Evolutionary conservation across 768 basidiomycete genomes (phyloP), one percentile per base, ranked within the genome.

Genomic region (Mycena galopus): DNA sequence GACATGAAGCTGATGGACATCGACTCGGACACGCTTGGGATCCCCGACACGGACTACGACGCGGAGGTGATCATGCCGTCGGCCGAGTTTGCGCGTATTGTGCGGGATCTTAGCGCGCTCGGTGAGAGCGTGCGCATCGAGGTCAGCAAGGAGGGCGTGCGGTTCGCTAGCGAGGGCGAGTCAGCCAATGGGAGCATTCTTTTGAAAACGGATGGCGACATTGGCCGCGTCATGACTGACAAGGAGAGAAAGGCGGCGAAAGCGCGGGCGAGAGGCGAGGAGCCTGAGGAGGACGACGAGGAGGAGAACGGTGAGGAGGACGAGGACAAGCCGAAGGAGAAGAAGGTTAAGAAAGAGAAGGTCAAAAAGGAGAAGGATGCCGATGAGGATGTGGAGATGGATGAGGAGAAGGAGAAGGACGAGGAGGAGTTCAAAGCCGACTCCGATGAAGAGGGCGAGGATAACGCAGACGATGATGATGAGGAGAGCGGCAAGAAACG

Each of bases 1-100:
- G 96, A 98, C 77, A 95, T 99, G 93, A 99, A 99, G 82, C 91
- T 99, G 64, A 98, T 99, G 97, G 97, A 99, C 78, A 99, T 99
- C 79, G 97, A 99, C 81, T 87, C 95, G 27, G 98, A 99, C 83
- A 92, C 91, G 55, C 93, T 99, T 62, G 93, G 93, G 58, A 99
- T 99, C 78, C 98, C 98, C 19, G 97, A 98, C 74, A 99, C 98
- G 3, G 94, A 97, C 60, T 99, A 99, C 82, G 97, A 99, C 77
- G 95, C 96, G 4, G 92, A 93, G 67, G 92, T 99, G 58, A 92
- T 92, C 23, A 92, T 99, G 90, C 89, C 94, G 10, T 90, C 96
- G 0, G 70, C 86, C 39, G 98, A 99, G 81, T 99, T 99, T 79
- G 83, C 91, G 30, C 92, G 97, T 63, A 98, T 99, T 79, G 96